Evolutionary conservation across 2,329 filamentous ascomycete species (phyloP).

Genomic region (Penicillium sp.): DNA sequence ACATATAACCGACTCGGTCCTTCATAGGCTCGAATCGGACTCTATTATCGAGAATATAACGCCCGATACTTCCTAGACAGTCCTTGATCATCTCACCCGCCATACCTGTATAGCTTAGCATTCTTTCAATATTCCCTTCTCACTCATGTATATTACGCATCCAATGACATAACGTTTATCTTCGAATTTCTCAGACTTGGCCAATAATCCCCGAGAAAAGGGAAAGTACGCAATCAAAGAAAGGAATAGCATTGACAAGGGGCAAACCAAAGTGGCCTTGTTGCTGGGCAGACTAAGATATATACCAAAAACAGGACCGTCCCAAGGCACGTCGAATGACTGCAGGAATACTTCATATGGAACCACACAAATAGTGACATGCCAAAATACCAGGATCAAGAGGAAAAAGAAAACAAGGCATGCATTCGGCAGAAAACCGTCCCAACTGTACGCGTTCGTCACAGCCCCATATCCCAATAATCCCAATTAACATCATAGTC

Average conservation of each 20-base stretch:
- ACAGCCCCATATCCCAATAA: not conserved
- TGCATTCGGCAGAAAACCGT: too few species aligned
- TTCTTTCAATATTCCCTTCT: not conserved
- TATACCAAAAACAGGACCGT: not conserved
- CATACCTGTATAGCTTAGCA: not conserved
- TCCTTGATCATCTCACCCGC: too few species aligned
- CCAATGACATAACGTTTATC: not conserved
- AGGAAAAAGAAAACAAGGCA: not conserved
- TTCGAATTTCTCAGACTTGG: not conserved
- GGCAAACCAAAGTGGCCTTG: not conserved
- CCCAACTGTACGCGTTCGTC: not conserved
- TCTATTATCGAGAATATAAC: not conserved
- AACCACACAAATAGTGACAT: not conserved
- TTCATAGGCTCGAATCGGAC: not conserved
- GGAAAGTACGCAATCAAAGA: not conserved
- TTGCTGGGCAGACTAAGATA: not conserved
- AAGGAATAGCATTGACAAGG: not conserved
- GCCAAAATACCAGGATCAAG: not conserved
- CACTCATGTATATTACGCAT: not conserved
- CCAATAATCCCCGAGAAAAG: not conserved
- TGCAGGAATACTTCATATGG: not conserved
- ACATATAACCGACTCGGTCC: not conserved
- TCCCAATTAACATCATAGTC: constrained; percentile 9
- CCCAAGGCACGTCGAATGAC: not conserved
- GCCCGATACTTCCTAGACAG: not conserved